Conservation (phyloP, 768 basidiomycete genomes). For the Lentinula edodes region DNA sequence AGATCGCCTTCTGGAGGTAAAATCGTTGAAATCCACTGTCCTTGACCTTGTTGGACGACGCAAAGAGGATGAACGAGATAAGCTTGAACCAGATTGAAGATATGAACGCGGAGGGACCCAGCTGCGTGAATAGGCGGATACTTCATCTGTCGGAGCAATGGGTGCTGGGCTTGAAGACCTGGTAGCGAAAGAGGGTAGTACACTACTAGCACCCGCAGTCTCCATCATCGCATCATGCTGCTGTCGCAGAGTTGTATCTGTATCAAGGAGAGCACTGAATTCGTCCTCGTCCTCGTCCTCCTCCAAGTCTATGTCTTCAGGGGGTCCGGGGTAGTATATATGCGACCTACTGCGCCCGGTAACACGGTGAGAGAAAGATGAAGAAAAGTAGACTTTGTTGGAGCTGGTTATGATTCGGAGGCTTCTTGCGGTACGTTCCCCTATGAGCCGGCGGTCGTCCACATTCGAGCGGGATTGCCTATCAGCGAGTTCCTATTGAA, state of each 20-base stretch:
- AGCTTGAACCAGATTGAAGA: constrained; percentile 18
- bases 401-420: constrained; percentile 52
- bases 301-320: constrained; percentile 50
- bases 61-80: constrained; percentile 55
- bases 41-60: constrained; percentile 53
- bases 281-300: constrained; percentile 62
- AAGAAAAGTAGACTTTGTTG: constrained; percentile 43
- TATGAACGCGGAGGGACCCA: constrained; percentile 8
- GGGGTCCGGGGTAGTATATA: constrained; percentile 48
- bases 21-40: constrained; percentile 67
- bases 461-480: constrained; percentile 49
- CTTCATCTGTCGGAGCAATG: neutral
- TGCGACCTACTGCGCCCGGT: constrained; percentile 17
- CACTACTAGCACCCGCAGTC: neutral
- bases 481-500: constrained; percentile 67
- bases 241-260: constrained; percentile 39
- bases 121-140: neutral
- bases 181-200: neutral
- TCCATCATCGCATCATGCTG: constrained; percentile 55
- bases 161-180: constrained; percentile 3
- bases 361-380: neutral
- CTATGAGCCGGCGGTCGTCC: constrained; percentile 56
- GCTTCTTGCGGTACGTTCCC: constrained; percentile 60
- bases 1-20: constrained; percentile 59
- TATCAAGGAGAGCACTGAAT: constrained; percentile 38